Evolutionary conservation across 257 asterid species (phyloP), one percentile per base, ranked within the genome.

Genomic region (Lithospermum erythrorhizon): DNA sequence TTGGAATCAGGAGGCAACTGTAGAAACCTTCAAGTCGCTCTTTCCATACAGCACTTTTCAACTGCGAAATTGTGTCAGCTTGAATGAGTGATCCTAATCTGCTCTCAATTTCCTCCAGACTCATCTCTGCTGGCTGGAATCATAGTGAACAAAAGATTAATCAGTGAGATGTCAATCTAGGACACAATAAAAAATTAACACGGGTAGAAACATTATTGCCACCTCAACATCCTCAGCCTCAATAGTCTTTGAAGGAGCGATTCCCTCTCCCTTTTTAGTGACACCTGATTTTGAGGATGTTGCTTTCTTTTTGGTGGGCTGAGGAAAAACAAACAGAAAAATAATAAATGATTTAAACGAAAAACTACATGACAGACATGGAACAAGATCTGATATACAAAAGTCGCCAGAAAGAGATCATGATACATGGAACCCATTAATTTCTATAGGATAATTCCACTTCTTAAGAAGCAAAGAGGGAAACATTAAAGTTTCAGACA

Each of bases 1-100:
- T 14, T 41, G 18, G 18, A 41, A 35, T 35, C 45, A 35, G 7
- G 45, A 41, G 18, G 49, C 49, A 41, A 9, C 49, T 13, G n/a
- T n/a, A n/a, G n/a, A n/a, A 75, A 93, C 99, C 99, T 89, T 89
- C 99, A 57, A 89, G 97, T 67, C 99, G 79, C 83, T 93, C 99
- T 85, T 93, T 93, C 99, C 99, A 93, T 60, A 83, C 90, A 65
- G 95, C 77, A 76, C 97, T 89, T 75, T 89, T 93, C 72, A 93
- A 70, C 74, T 75, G 97, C 56, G 83, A 59, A n/a, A 89, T 76
- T 21, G 97, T 89, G 24, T 89, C 99, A 53, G 82, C 73, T 78
- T 80, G 96, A 61, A 89, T 68, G 67, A 93, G 87, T 61, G 95
- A 83, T 61, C 96, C 97, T 73, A 93, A 68, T 82, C 82, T 84